phyloP scores from a whole-genome alignment of 768 basidiomycete species.

The Trametes gibbosa region DNA sequence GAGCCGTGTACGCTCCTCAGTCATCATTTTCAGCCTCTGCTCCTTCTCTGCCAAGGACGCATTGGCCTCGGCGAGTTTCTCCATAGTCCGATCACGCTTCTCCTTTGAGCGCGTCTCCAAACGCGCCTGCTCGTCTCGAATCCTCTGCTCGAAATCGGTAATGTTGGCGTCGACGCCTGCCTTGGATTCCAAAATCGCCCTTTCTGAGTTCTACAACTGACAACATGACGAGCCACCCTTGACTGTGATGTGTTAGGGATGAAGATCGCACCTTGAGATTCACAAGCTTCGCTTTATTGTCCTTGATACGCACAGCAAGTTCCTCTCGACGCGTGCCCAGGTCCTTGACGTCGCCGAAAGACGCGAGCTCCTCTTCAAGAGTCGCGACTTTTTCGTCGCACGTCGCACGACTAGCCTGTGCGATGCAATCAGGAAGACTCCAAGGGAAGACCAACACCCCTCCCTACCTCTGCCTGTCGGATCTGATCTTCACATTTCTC shows the following conservation, averaged over 20 bases:
- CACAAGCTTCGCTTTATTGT: conserved; percentile 43
- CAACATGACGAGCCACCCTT: background rate
- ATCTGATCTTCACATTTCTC: conserved; percentile 41
- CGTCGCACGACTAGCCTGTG: background rate
- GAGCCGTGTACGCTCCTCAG: conserved; percentile 1
- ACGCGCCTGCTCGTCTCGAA: conserved; percentile 51
- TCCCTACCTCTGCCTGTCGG: conserved; percentile 40
- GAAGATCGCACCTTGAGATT: conserved; percentile 42
- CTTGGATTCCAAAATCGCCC: conserved; percentile 44
- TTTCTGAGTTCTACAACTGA: conserved; percentile 47
- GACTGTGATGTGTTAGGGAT: background rate
- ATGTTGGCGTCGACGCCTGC: conserved; percentile 34
- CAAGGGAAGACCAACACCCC: conserved; percentile 11
- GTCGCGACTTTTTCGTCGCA: conserved; percentile 28
- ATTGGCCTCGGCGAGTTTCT: conserved; percentile 48
- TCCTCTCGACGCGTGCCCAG: conserved; percentile 35
- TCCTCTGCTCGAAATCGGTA: conserved; percentile 40
- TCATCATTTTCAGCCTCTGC: background rate
- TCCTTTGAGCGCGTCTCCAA: conserved; percentile 57
- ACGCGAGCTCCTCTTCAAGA: conserved; percentile 39
- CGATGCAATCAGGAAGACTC: conserved; percentile 3
- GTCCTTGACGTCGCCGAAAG: conserved; percentile 46
- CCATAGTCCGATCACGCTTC: conserved; percentile 57
- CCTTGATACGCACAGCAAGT: conserved; percentile 40
- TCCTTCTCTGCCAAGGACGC: conserved; percentile 30